phyloP scores from a whole-genome alignment of 2,329 filamentous ascomycete genomes.

The Lithohypha guttulata region DNA sequence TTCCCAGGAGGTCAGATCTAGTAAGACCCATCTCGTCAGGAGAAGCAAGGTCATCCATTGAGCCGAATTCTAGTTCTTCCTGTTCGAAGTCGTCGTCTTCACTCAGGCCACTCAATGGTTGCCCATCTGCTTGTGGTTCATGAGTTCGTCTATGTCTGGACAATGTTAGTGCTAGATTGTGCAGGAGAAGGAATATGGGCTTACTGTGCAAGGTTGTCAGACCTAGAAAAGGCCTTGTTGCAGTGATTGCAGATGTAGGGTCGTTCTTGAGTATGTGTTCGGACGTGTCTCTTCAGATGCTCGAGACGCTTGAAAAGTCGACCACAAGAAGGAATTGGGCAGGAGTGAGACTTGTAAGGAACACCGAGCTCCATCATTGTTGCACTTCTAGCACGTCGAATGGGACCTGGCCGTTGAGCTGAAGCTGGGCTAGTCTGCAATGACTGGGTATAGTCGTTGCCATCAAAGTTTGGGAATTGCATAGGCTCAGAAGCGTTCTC shows the following conservation, averaged over 20 bases:
- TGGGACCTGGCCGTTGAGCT: constrained; percentile 55
- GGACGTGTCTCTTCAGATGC: constrained; percentile 97
- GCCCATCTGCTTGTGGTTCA: constrained; percentile 57
- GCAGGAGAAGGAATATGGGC: constrained; percentile 22
- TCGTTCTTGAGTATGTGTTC: constrained; percentile 98
- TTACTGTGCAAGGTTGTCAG: constrained; percentile 97
- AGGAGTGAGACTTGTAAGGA: constrained; percentile 94
- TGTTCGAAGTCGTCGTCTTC: constrained; percentile 75
- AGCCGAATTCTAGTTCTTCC: constrained; percentile 73
- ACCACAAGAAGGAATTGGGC: constrained; percentile 96
- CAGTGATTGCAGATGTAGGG: constrained; percentile 96
- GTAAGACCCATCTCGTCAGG: constrained; percentile 25
- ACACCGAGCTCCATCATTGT: constrained; percentile 95
- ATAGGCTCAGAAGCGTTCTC: constrained; percentile 68
- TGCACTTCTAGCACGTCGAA: constrained; percentile 82
- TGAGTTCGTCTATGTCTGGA: constrained; percentile 64
- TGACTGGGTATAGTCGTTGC: constrained; percentile 49
- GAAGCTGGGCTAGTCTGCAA: constrained; percentile 43
- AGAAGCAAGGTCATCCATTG: constrained; percentile 68
- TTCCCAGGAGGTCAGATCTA: constrained; percentile 13
- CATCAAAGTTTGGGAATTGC: constrained; percentile 48
- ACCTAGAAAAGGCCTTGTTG: constrained; percentile 97
- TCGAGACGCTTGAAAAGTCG: constrained; percentile 97
- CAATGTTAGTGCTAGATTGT: constrained; percentile 8
- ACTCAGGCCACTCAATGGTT: constrained; percentile 28